Evolutionary conservation across 768 basidiomycete genomes (phyloP).

Genomic region (Trametes meyenii): DNA sequence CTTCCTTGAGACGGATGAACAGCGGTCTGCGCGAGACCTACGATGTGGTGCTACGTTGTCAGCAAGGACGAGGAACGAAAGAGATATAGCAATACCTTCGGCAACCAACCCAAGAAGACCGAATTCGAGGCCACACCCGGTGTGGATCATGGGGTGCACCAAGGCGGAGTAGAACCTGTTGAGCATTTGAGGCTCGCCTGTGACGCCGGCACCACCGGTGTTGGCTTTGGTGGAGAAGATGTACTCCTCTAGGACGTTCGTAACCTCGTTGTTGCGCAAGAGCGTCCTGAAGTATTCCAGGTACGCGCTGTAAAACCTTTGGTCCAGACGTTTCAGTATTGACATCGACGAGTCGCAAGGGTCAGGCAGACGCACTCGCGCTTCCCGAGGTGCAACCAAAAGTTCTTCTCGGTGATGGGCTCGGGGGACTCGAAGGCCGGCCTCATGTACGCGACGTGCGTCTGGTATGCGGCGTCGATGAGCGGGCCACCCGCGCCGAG

Average conservation of each 20-base stretch:
- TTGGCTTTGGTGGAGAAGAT: constrained; percentile 49
- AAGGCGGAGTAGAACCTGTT: constrained; percentile 57
- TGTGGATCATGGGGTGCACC: constrained; percentile 67
- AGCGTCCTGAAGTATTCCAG: constrained; percentile 53
- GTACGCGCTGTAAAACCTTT: constrained; percentile 63
- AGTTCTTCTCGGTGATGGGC: constrained; percentile 49
- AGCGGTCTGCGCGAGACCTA: constrained; percentile 58
- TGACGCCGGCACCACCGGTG: constrained; percentile 19
- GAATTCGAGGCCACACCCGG: constrained; percentile 67
- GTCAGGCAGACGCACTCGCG: constrained; percentile 42
- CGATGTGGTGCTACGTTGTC: neutral
- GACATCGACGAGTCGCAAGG: neutral
- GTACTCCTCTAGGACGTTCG: constrained; percentile 57
- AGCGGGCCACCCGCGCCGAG: constrained; percentile 54
- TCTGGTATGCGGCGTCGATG: constrained; percentile 46
- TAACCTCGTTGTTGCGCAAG: constrained; percentile 46
- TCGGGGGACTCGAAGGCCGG: constrained; percentile 48
- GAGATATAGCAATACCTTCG: constrained; percentile 49
- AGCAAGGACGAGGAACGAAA: neutral
- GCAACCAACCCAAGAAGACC: constrained; percentile 57
- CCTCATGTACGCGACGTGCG: constrained; percentile 42
- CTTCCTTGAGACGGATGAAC: constrained; percentile 46
- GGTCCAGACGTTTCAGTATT: neutral
- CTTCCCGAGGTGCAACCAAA: constrained; percentile 59
- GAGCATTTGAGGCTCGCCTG: constrained; percentile 55